Evolutionary conservation across 139 green algal species (phyloP), one percentile per base, ranked within the genome.

Genomic region (Trebouxia sp.): DNA sequence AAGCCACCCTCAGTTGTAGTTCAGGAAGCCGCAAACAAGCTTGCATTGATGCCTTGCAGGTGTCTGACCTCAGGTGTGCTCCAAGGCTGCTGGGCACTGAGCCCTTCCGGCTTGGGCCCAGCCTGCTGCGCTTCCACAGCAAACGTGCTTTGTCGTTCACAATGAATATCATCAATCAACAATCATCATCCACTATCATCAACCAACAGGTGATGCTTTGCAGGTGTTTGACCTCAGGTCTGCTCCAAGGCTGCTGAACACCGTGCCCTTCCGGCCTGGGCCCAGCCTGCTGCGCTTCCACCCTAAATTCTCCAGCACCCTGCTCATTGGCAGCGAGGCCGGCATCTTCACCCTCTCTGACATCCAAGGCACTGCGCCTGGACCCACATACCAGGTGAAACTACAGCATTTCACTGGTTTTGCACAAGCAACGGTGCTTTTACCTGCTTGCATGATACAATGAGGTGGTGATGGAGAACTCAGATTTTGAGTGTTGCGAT

Each of bases 181-280:
- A n/a, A n/a, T n/a, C n/a, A n/a, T n/a, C n/a, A n/a, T n/a, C n/a
- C n/a, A n/a, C n/a, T n/a, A n/a, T n/a, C n/a, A n/a, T n/a, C n/a
- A n/a, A n/a, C n/a, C n/a, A n/a, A n/a, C n/a, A n/a, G n/a, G n/a
- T n/a, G n/a, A n/a, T n/a, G n/a, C 38, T 15, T 11, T 28, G 65
- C 88, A 92, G 87, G 85, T 95, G 65, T 94, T 90, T 78, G 91
- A 95, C 76, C 65, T 93, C 50, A 86, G 93, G 37, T 86, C 83
- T 78, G 58, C 50, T 35, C 79, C 66, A n/a, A 84, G 87, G 7
- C 82, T 91, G 72, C 53, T 96, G 48, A 80, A 78, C 56, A 87
- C 82, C 0, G 42, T 96, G 32, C 89, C 90, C 11, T 93, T 90
- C 83, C 20, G n/a, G 11, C 47, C 80, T 20, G 78, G 84, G 2